A percentile compares a stretch with the other conserved stretches of the same genome.
These are phyloP conservation scores for Canavalia ensiformis DNA, from an alignment of 306 rosid species.

Conservation along the genomic window DNA sequence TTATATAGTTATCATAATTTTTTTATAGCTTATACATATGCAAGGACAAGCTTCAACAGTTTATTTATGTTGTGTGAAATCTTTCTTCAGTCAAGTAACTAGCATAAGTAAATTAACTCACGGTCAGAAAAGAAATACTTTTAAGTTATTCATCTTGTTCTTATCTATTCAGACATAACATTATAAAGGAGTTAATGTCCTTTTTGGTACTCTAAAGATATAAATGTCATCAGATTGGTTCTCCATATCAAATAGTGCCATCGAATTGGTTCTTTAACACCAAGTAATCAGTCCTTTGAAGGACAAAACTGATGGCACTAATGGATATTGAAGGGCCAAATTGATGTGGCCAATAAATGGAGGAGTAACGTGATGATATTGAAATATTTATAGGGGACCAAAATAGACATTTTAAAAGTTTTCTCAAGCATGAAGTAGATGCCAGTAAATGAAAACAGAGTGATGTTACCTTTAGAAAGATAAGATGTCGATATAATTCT, in stretches of 20 bases:
- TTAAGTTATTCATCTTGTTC: conserved; percentile 1
- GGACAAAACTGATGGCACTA: neutral
- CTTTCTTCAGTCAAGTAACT: neutral
- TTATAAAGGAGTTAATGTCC: neutral
- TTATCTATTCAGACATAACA: neutral
- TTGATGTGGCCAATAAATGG: conserved; percentile 18
- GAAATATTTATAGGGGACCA: neutral
- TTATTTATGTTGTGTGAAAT: neutral
- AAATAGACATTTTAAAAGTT: neutral
- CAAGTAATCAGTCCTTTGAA: conserved; percentile 6
- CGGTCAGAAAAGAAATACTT: neutral
- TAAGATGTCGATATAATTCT: conserved; percentile 96
- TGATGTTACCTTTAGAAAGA: conserved; percentile 83
- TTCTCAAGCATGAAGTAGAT: conserved; percentile 39
- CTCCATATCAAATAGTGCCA: neutral
- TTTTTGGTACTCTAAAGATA: neutral
- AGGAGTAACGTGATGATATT: conserved; percentile 20
- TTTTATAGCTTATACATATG: neutral
- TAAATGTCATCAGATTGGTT: neutral
- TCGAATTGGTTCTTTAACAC: neutral
- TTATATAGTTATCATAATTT: neutral
- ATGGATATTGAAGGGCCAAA: neutral
- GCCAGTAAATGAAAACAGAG: conserved; percentile 37
- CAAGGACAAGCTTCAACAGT: neutral
- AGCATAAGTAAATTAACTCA: neutral